Conservation (phyloP, 257 asterid genomes). For the Coffea eugenioides region DNA sequence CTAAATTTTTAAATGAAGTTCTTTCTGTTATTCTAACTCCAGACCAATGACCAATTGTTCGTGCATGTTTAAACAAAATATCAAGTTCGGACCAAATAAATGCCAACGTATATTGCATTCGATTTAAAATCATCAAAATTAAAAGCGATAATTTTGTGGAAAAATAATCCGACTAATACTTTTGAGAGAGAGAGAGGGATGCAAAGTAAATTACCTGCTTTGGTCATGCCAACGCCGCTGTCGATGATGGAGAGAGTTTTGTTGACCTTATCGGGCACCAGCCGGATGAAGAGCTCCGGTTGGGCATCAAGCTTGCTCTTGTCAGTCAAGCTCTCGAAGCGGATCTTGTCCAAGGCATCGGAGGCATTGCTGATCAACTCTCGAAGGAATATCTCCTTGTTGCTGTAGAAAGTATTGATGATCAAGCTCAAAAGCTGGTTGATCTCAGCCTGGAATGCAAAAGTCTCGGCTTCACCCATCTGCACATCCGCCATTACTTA, state of each 20-base stretch:
- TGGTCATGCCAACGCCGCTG: conserved; percentile 36
- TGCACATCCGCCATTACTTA: neutral
- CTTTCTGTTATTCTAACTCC: no score
- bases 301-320: conserved; percentile 28
- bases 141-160: no score
- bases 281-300: conserved; percentile 29
- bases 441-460: conserved; percentile 22
- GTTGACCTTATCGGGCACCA: conserved; percentile 27
- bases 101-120: no score
- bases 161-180: no score
- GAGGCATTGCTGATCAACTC: conserved; percentile 32
- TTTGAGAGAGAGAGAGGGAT: no score
- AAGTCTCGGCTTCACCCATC: conserved; percentile 17
- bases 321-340: conserved; percentile 30
- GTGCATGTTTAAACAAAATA: no score
- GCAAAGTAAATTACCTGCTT: conserved; percentile 17
- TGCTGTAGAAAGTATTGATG: conserved; percentile 20
- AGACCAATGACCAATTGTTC: no score
- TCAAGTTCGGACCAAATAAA: no score
- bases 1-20: no score
- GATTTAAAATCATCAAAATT: neutral
- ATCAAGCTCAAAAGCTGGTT: conserved; percentile 18
- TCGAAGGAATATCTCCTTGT: conserved; percentile 28
- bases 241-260: conserved; percentile 18
- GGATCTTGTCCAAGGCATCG: conserved; percentile 31